A percentile compares a stretch with the other conserved stretches of the same genome.
These are phyloP conservation scores for Colletotrichum shisoi DNA, from an alignment of 2,329 filamentous ascomycete species.

Conservation along the genomic window DNA sequence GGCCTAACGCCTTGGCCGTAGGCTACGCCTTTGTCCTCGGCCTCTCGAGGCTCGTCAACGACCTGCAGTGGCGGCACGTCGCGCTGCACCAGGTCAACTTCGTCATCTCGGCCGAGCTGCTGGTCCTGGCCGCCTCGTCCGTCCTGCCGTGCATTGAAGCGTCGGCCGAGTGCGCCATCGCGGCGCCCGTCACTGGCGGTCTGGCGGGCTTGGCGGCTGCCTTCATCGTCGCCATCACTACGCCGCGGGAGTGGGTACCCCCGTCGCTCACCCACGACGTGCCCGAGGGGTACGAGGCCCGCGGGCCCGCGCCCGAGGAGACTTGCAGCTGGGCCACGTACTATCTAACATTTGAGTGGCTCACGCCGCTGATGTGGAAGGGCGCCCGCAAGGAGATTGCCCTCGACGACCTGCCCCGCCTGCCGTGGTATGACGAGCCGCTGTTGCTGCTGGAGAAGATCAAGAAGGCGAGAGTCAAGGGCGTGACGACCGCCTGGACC, in stretches of 20 bases:
- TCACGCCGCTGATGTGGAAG: conserved; percentile 59
- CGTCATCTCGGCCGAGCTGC: conserved; percentile 50
- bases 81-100: conserved; percentile 60
- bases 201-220: conserved; percentile 51
- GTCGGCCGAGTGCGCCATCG: conserved; percentile 45
- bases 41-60: conserved; percentile 52
- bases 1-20: conserved; percentile 50
- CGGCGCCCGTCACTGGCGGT: conserved; percentile 46
- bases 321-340: conserved; percentile 62
- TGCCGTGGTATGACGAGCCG: conserved; percentile 66
- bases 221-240: conserved; percentile 53
- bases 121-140: conserved; percentile 50
- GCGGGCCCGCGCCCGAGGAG: conserved; percentile 59
- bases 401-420: conserved; percentile 56
- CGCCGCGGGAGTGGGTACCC: conserved; percentile 61
- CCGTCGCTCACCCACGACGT: conserved; percentile 52
- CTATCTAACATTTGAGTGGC: conserved; percentile 61
- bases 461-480: conserved; percentile 54
- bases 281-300: conserved; percentile 48
- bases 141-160: conserved; percentile 56
- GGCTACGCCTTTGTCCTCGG: conserved; percentile 56
- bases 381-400: conserved; percentile 56
- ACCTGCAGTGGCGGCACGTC: conserved; percentile 56
- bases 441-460: conserved; percentile 56
- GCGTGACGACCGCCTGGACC: conserved; percentile 57